These are phyloP conservation scores for Hermanozyma aechmeae DNA, from an alignment of 805 yeast genomes.

Conservation along the genomic window DNA sequence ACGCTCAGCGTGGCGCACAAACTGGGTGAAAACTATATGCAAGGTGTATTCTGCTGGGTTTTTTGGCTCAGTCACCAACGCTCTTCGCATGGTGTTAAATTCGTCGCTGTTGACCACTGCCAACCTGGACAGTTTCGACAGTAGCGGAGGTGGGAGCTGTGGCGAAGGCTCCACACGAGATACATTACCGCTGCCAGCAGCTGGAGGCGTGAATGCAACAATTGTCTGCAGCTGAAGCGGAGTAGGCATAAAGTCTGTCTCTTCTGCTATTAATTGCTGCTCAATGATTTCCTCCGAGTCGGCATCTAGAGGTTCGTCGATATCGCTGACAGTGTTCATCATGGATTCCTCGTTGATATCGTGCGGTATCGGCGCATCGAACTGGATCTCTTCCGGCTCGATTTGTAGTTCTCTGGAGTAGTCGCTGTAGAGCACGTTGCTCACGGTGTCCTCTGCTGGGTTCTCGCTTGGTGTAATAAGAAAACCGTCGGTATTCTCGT, in stretches of 20 bases:
- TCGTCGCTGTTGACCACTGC: slow-evolving; percentile 26
- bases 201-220: slow-evolving; percentile 16
- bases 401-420: slow-evolving; percentile 8
- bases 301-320: neutral
- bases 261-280: neutral
- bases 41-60: slow-evolving; percentile 85
- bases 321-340: slow-evolving; percentile 3
- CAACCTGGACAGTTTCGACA: slow-evolving; percentile 16
- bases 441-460: no score
- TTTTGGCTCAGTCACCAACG: slow-evolving; percentile 46
- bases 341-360: slow-evolving; percentile 1
- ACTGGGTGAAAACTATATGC: slow-evolving; percentile 90
- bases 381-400: slow-evolving; percentile 7
- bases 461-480: no score
- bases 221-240: no score
- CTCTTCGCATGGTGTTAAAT: slow-evolving; percentile 21
- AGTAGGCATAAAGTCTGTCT: slow-evolving; percentile 6
- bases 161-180: slow-evolving; percentile 20
- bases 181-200: neutral
- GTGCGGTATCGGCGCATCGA: slow-evolving; percentile 2
- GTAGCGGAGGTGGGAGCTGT: slow-evolving; percentile 27
- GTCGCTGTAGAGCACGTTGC: slow-evolving; percentile 6
- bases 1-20: slow-evolving; percentile 87
- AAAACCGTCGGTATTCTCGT: no score
- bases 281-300: slow-evolving; percentile 1